Evolutionary conservation across 352 stramenopile species (phyloP), one percentile per base, ranked within the genome.

Genomic region (Pythium coloratum): DNA sequence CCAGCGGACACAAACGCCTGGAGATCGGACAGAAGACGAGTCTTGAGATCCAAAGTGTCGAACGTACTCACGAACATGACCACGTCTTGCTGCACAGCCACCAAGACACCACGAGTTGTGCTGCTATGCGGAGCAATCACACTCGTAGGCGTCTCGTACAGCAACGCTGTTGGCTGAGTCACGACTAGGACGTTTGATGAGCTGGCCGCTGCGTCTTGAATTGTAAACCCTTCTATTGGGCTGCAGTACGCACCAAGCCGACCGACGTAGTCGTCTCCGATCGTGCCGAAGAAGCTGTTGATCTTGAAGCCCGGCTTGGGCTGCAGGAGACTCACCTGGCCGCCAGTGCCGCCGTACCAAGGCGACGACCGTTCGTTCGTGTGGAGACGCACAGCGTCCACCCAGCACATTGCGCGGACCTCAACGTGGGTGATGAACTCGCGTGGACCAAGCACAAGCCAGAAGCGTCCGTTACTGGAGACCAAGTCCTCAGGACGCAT

Each of bases 341-440:
- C 83, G n/a, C 83, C 81, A 49, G 72, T 76, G 1, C 82, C 81
- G 6, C 82, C 82, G 34, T 71, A 90, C 82, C 82, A 91, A 26
- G 72, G 72, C 34, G 82, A 84, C 1, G 69, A 75, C 1, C 58
- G 64, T 4, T 50, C 32, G 57, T 87, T 91, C 0, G 83, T 91
- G 70, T 88, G 72, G 12, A 91, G 64, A 34, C 86, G 79, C 14
- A 91, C 54, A n/a, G 76, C 81, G 55, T 91, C 83, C 32, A 91
- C 72, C 78, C 80, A 91, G 12, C 77, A 77, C 75, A 84, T 85
- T 1, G 79, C 76, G 3, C 81, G 76, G 5, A 89, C 71, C 32
- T 89, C 78, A 16, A 87, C 73, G 16, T 70, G 72, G 34, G 71
- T 78, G 42, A 91, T 68, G 60, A 74, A 86, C 64, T 91, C 83